Evolutionary conservation across 1,284 basidiomycete species (phyloP), one percentile per base, ranked within the genome.

Genomic region (Salmacisia buchloeana): DNA sequence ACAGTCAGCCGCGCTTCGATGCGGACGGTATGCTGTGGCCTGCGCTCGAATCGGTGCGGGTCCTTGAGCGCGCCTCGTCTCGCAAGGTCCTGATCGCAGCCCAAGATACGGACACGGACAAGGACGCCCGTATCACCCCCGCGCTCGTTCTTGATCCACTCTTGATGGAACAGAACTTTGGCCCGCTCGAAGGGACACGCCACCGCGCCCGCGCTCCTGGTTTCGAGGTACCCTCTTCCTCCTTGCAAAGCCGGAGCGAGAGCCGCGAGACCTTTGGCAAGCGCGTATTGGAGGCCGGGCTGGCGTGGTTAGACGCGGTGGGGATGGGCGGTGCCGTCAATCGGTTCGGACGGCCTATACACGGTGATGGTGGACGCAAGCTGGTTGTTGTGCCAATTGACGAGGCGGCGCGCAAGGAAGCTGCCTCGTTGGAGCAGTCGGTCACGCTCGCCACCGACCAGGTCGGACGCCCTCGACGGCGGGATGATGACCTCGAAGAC

Each of bases 151-250:
- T 69, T 3, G 67, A 69, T 29, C 41, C 58, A 0, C 68, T 63
- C 1, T 38, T 73, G 21, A 60, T 54, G 5, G 73, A 74, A 18
- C 68, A 67, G 34, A 67, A 72, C 41, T 74, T 74, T 36, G 73
- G 73, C 46, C 60, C 60, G 43, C 67, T 65, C 46, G 73, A 74
- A 59, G 68, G 66, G 12, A 72, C 73, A 1, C 69, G 71, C 25
- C 63, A 65, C 7, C 66, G 73, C 13, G 33, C 63, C 0, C 70
- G 69, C 31, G 59, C 68, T 15, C 60, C 65, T 15, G 69, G 69
- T 21, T 74, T 69, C 29, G 61, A 63, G 1, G 68, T 62, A 35
- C 65, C 67, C 23, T 31, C 25, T 12, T 29, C 49, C 18, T 29
- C 49, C 6, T 29, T 31, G 49, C 43, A 58, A 1, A 66, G 65